Evolutionary conservation across 352 stramenopile genomes (phyloP), one percentile per base, ranked within the genome.

Genomic region (Phytopythium delawarense): DNA sequence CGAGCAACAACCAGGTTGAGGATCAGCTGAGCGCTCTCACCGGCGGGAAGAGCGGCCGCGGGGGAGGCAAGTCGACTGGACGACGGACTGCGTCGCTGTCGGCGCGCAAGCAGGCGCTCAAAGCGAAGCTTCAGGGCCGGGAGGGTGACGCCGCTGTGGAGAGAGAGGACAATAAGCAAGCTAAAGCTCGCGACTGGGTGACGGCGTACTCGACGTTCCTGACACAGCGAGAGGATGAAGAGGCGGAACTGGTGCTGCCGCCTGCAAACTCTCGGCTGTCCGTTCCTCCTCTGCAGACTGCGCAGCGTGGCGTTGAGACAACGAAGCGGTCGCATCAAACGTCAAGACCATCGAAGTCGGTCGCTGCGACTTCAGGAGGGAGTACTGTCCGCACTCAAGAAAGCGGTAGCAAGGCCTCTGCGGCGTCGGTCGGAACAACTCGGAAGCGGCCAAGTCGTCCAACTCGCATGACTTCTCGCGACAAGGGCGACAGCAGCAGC

Each of bases 211-310:
- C 64, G 0, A 82, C 76, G 7, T 84, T 82, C 50, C 63, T 81
- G 18, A 84, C 73, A 0, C 76, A 84, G 40, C 62, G 61, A 44
- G 74, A 77, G 50, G 76, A 80, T 9, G 71, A 79, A 23, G 73
- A 78, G 45, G 75, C 23, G 11, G 55, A 50, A 16, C 23, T 61
- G 28, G 9, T 21, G 28, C 8, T 40, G 42, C 28, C 28, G 2
- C 8, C 42, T 8, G 30, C 7, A 20, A 51, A 25, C 40, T 42
- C 16, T 34, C 35, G 39, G 11, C 55, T 23, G 6, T 11, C 25
- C 0, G 32, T 57, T 8, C 51, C 51, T n/a, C 11, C 32, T 8
- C 51, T 57, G 11, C 32, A 39, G n/a, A 20, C 28, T 20, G 28
- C 48, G 7, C 48, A 54, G 48, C 48, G 39, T 12, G 20, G n/a